Base-by-base conservation (phyloP, 768 basidiomycete species). In the Lanmaoa pseudosensibilis region DNA sequence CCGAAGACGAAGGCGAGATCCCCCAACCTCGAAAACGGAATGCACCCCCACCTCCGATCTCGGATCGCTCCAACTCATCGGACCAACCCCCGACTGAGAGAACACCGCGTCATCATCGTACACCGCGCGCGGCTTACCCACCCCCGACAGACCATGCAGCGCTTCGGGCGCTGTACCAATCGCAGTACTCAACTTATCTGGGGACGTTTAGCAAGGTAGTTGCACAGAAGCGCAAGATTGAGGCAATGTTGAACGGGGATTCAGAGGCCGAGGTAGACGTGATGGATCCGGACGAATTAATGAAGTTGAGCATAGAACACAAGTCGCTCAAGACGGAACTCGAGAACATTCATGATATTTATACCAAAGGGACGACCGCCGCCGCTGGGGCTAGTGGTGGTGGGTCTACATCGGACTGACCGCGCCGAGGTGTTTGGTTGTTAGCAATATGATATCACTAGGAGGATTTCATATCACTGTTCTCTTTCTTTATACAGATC, bases 261-360 rank as follows among this genome's bases (percentile, higher is more conserved):
- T 83, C 81, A 12, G 83, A 82, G 52, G 80, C 74, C 8, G 85
- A 85, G 58, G 65, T 75, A 19, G 83, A 83, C 46, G 54, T 86
- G 38, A 67, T 86, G 76, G 79, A 79, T 57, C 65, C 74, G 4
- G 82, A 86, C 34, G 85, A 83, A 16, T 58, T 87, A 55, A 61
- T 69, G 50, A 75, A 73, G 52, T 63, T 86, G 25, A 75, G 70
- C 50, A 62, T 63, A 10, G 77, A 80, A 10, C 77, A 85, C 63
- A 73, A 75, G 56, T 73, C 73, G 41, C 74, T 80, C 58, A 74
- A 77, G 61, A 76, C 75, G n/a, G 86, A 87, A 61, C 64, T 88
- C 37, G 76, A 81, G 64, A 73, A 65, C 50, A 83, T 88, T 46
- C 76, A 66, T 19, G 67, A 70, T 7, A 68, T 75, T 25, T 80